phyloP scores from a whole-genome alignment of 768 basidiomycete species.

The Strobilomyces dryophilus region DNA sequence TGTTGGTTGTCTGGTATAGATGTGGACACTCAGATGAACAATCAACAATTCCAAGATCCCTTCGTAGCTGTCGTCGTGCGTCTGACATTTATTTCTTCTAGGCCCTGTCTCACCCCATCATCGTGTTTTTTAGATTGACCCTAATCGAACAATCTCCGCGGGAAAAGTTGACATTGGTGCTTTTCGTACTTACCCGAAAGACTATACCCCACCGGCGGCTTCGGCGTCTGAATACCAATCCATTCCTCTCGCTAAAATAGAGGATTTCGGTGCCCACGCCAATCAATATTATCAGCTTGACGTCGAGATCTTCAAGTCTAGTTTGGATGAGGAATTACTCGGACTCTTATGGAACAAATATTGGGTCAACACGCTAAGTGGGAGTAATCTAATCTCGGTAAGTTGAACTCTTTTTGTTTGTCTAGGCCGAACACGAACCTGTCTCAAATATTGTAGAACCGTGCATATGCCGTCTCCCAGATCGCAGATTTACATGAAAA shows the following conservation, averaged over 20 bases:
- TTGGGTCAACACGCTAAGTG: conserved; percentile 96
- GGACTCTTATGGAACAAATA: conserved; percentile 98
- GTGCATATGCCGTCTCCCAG: conserved; percentile 90
- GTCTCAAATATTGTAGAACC: conserved; percentile 56
- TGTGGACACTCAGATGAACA: conserved; percentile 93
- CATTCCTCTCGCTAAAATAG: conserved; percentile 94
- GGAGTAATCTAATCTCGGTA: conserved; percentile 90
- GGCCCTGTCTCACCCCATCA: not conserved
- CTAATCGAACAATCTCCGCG: conserved; percentile 96
- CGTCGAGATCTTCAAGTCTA: conserved; percentile 92
- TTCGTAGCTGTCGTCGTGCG: conserved; percentile 95
- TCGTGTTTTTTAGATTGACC: conserved; percentile 68
- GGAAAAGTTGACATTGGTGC: conserved; percentile 99
- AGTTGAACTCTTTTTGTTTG: conserved; percentile 16
- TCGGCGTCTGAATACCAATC: conserved; percentile 87
- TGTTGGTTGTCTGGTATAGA: conserved; percentile 99
- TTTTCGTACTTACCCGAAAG: conserved; percentile 95
- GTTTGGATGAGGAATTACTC: conserved; percentile 81
- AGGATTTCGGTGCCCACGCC: conserved; percentile 98
- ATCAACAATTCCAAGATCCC: conserved; percentile 93
- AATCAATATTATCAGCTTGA: conserved; percentile 94
- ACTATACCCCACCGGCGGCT: conserved; percentile 77
- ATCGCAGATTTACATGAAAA: conserved; percentile 89
- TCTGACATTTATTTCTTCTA: conserved; percentile 8
- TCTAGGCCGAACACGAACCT: not conserved